Evolutionary conservation across 1,284 basidiomycete genomes (phyloP), one percentile per base, ranked within the genome.

Genomic region (Meira nashicola): DNA sequence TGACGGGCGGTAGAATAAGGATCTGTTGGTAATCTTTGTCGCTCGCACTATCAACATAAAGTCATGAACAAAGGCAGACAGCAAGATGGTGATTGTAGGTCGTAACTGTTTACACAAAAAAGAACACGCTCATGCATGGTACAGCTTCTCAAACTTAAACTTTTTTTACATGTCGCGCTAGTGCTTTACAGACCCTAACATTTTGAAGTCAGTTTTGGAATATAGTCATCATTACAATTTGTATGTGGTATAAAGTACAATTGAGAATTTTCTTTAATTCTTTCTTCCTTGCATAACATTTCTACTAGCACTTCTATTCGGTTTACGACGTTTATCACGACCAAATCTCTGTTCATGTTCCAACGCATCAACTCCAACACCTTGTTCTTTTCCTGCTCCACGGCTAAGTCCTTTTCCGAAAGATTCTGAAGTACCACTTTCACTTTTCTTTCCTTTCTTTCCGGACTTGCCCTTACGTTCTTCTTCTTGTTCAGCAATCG

Each of bases 311-410:
- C 71, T 73, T 37, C 76, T 65, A 40, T 67, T 64, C 6, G 71
- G 66, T 25, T 66, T 63, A 43, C 76, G 53, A 2, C 74, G 52
- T 53, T 67, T 66, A 46, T 65, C 70, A 5, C 77, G 59, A 15
- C 77, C 77, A 47, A 68, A 73, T 8, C 74, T 54, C 3, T 89
- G 76, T 83, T 88, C 82, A 91, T 91, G 86, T 91, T 82, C 28
- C 88, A 92, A 49, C 84, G 87, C 50, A 88, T 93, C 78, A 91
- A 94, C 62, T 79, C 82, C 66, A 44, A 73, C 71, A 62, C 77
- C 65, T 60, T 79, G 56, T 17, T 65, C 72, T 44, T 68, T 63
- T 23, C 71, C 70, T 0, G 73, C 73, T 8, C 77, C 77, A 50
- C 74, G 74, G 44, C 67, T 71, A 28, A 76, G 65, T 25, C 75